Evolutionary conservation across 2,329 filamentous ascomycete species (phyloP).

Genomic region (Arthrobotrys sinensis): DNA sequence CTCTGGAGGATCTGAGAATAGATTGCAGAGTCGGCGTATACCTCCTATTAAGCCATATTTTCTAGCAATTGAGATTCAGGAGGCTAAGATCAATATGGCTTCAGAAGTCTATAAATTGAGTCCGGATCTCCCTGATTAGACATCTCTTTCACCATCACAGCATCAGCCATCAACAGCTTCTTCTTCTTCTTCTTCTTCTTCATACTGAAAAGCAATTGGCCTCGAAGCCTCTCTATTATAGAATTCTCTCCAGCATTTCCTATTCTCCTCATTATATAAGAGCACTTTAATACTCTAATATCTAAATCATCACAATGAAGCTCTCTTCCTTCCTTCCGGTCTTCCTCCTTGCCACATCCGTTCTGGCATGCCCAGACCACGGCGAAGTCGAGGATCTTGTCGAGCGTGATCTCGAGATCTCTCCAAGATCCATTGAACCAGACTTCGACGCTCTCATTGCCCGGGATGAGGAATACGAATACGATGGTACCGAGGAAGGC

Average conservation of each 20-base stretch:
- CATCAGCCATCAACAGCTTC: constrained; percentile 33
- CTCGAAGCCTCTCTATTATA: constrained; percentile 14
- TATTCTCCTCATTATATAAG: not conserved
- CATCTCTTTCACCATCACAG: constrained; percentile 24
- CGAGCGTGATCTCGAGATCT: constrained; percentile 45
- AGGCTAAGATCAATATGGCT: not conserved
- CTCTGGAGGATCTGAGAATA: constrained; percentile 21
- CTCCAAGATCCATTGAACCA: constrained; percentile 33
- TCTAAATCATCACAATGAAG: constrained; percentile 48
- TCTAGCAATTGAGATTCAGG: not conserved
- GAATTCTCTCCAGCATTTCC: not conserved
- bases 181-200: constrained; percentile 2
- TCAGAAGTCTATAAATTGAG: constrained; percentile 45
- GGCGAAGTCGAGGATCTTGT: constrained; percentile 22
- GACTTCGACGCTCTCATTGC: constrained; percentile 37
- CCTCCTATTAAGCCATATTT: not conserved
- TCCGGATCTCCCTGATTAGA: constrained; percentile 11
- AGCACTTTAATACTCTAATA: constrained; percentile 1
- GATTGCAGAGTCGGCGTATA: constrained; percentile 1
- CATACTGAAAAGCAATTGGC: constrained; percentile 24
- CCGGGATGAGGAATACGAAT: constrained; percentile 43
- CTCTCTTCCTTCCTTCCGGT: constrained; percentile 39
- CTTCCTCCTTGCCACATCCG: constrained; percentile 54
- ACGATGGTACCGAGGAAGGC: constrained; percentile 39
- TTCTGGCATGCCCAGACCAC: constrained; percentile 48